Conservation (phyloP, 345 rosid genomes). For the Ricinus communis region DNA sequence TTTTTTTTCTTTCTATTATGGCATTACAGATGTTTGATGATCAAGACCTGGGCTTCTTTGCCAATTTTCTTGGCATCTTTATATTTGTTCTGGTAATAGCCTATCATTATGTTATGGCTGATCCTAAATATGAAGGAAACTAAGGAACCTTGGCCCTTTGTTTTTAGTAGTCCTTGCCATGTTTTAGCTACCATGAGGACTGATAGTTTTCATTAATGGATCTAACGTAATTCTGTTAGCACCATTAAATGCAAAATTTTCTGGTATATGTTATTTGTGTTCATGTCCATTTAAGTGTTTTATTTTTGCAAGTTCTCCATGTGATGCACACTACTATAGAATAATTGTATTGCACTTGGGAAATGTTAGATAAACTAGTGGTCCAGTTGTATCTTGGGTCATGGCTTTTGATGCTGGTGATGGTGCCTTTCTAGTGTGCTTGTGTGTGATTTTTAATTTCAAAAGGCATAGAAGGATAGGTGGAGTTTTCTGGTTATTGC, state of each 20-base stretch:
- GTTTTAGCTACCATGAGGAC: constrained; percentile 26
- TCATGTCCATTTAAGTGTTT: too few relatives aligned
- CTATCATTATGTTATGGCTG: constrained; percentile 78
- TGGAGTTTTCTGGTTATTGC: too few relatives aligned
- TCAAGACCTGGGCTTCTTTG: constrained; percentile 70
- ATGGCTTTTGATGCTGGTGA: too few relatives aligned
- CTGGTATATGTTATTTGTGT: not conserved
- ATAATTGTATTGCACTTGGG: too few relatives aligned
- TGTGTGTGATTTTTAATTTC: too few relatives aligned
- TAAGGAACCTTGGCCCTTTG: constrained; percentile 16
- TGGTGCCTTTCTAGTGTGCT: too few relatives aligned
- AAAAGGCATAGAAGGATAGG: too few relatives aligned
- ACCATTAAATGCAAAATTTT: constrained; percentile 8
- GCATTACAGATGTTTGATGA: constrained; percentile 77
- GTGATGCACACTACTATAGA: too few relatives aligned
- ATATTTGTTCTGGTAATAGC: constrained; percentile 70
- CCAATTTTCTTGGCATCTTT: constrained; percentile 78
- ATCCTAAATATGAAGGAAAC: constrained; percentile 72
- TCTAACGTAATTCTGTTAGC: constrained; percentile 19
- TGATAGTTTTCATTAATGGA: constrained; percentile 12
- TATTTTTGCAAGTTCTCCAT: too few relatives aligned
- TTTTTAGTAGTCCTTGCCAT: constrained; percentile 1
- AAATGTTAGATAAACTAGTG: too few relatives aligned
- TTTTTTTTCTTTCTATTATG: not conserved
- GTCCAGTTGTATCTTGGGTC: too few relatives aligned